A percentile compares a stretch with the other conserved stretches of the same genome.
Conservation (phyloP, 2,329 filamentous ascomycete genomes). For the Escovopsis weberi region DNA sequence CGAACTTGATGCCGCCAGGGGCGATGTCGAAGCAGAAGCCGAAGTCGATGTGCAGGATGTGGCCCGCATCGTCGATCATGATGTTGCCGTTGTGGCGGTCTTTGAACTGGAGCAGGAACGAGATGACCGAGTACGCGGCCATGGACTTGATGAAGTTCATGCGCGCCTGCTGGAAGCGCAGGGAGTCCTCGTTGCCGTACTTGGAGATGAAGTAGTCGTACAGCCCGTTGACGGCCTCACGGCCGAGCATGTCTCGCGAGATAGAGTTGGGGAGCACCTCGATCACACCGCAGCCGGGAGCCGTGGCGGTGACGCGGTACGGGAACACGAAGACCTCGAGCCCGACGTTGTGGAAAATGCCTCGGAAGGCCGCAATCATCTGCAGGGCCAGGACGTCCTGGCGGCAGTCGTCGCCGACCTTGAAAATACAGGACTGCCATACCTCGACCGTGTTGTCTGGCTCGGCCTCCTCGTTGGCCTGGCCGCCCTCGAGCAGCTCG, state of each 20-base stretch:
- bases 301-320: slow-evolving; percentile 92
- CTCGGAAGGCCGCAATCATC: slow-evolving; percentile 94
- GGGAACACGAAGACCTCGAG: slow-evolving; percentile 95
- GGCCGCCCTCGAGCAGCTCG: slow-evolving; percentile 28
- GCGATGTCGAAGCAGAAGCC: slow-evolving; percentile 99
- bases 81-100: slow-evolving; percentile 99
- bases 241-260: slow-evolving; percentile 94
- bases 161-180: slow-evolving; percentile 86
- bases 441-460: slow-evolving; percentile 61
- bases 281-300: slow-evolving; percentile 93
- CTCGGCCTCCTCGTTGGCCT: slow-evolving; percentile 21
- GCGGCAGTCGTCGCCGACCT: slow-evolving; percentile 95
- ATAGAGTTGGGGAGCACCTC: slow-evolving; percentile 97
- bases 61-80: slow-evolving; percentile 95
- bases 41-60: slow-evolving; percentile 97
- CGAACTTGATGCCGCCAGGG: slow-evolving; percentile 91
- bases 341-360: slow-evolving; percentile 90
- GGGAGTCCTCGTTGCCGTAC: slow-evolving; percentile 91
- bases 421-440: slow-evolving; percentile 99
- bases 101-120: slow-evolving; percentile 95
- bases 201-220: slow-evolving; percentile 98
- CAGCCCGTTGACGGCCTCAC: slow-evolving; percentile 92
- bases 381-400: slow-evolving; percentile 94
- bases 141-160: slow-evolving; percentile 98
- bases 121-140: slow-evolving; percentile 96